Evolutionary conservation across 2,329 filamentous ascomycete species (phyloP).

Genomic region (Paecilomyces fulvus): DNA sequence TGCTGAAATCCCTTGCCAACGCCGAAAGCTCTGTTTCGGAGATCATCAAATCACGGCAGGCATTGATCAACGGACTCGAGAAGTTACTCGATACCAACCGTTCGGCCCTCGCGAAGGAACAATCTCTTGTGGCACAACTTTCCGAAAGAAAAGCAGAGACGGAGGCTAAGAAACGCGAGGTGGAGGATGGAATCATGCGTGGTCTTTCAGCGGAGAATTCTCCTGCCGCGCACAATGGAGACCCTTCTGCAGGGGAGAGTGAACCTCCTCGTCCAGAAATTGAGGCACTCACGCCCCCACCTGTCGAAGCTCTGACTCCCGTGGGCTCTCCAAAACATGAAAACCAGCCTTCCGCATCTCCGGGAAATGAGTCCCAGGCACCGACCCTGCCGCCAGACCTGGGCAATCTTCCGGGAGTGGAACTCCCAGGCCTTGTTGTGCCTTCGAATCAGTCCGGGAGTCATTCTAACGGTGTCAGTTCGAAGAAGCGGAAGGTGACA

Average conservation of each 20-base stretch:
- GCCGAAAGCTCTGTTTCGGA: slow-evolving; percentile 86
- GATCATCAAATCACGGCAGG: slow-evolving; percentile 74
- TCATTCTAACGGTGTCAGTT: slow-evolving; percentile 21
- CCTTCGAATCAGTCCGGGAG: slow-evolving; percentile 14
- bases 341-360: slow-evolving; percentile 18
- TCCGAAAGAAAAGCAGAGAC: slow-evolving; percentile 60
- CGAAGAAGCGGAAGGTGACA: slow-evolving; percentile 43
- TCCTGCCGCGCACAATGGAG: slow-evolving; percentile 37
- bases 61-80: slow-evolving; percentile 71
- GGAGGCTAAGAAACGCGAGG: slow-evolving; percentile 75
- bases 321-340: slow-evolving; percentile 39
- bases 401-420: slow-evolving; percentile 10
- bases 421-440: slow-evolving; percentile 11
- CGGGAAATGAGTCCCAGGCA: slow-evolving; percentile 8
- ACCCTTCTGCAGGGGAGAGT: slow-evolving; percentile 18
- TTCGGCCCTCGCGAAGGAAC: slow-evolving; percentile 60
- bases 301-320: slow-evolving; percentile 49
- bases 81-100: slow-evolving; percentile 70
- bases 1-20: slow-evolving; percentile 81
- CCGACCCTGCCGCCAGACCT: slow-evolving; percentile 10
- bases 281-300: slow-evolving; percentile 78
- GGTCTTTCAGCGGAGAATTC: slow-evolving; percentile 59
- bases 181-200: slow-evolving; percentile 85
- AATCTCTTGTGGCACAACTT: slow-evolving; percentile 56
- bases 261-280: slow-evolving; percentile 59